A percentile compares a stretch with the other conserved stretches of the same genome.
These are phyloP conservation scores for Euphorbia lathyris DNA, from an alignment of 345 rosid genomes.

Conservation along the genomic window DNA sequence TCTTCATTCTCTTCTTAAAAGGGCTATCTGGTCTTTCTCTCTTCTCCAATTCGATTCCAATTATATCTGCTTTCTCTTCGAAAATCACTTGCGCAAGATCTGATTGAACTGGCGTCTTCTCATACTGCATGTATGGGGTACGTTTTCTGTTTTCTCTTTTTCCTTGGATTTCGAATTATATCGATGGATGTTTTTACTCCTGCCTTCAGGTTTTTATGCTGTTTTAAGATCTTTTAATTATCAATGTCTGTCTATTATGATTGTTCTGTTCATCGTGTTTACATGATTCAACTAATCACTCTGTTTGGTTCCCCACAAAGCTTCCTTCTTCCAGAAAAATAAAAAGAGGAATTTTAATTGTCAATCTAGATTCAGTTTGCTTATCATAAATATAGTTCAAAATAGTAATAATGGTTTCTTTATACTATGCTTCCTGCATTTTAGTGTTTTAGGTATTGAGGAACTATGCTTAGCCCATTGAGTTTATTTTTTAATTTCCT, in stretches of 20 bases:
- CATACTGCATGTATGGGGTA: conserved; percentile 71
- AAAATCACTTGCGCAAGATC: conserved; percentile 32
- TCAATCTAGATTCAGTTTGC: not conserved
- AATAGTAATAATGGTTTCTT: conserved; percentile 1
- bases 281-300: conserved; percentile 4
- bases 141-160: conserved; percentile 26
- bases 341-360: too few species aligned
- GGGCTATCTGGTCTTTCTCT: conserved; percentile 19
- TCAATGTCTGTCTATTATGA: conserved; percentile 1
- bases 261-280: conserved; percentile 6
- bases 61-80: conserved; percentile 3
- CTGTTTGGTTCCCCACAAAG: conserved; percentile 6
- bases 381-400: not conserved
- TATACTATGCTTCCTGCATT: conserved; percentile 3
- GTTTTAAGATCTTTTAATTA: conserved; percentile 8
- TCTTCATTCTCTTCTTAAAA: not conserved
- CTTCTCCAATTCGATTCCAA: conserved; percentile 19
- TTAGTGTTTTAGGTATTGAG: conserved; percentile 6
- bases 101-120: conserved; percentile 24
- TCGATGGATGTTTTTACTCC: not conserved
- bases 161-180: conserved; percentile 14
- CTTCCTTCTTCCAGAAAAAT: not conserved
- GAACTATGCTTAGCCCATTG: not conserved
- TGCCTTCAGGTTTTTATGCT: conserved; percentile 19
- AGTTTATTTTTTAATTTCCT: not conserved